Evolutionary conservation across 768 basidiomycete genomes (phyloP).

Genomic region (Xerocomus spinulosus): DNA sequence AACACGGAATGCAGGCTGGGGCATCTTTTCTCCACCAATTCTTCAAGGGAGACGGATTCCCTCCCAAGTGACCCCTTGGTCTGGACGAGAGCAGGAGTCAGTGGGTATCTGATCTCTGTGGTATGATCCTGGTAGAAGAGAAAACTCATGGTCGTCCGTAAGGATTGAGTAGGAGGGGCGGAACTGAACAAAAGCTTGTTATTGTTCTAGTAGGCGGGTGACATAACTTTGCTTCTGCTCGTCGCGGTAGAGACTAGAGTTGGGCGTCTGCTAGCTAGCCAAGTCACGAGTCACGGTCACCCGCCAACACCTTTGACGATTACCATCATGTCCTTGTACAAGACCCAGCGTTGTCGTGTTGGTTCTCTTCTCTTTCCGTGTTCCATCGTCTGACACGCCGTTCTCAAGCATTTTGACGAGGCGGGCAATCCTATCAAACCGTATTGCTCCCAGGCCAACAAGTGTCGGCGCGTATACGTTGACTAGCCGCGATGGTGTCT

Average conservation of each 20-base stretch:
- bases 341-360: constrained; percentile 47
- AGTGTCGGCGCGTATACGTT: constrained; percentile 42
- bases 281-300: constrained; percentile 24
- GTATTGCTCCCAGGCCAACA: constrained; percentile 43
- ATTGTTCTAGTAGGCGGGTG: background rate
- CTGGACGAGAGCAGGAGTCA: constrained; percentile 16
- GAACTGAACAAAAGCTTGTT: background rate
- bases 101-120: constrained; percentile 20
- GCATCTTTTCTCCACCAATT: constrained; percentile 30
- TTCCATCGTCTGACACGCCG: constrained; percentile 12
- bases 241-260: too few relatives aligned
- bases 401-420: constrained; percentile 44
- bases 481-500: constrained; percentile 6
- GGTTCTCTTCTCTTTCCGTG: constrained; percentile 17
- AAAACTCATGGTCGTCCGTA: constrained; percentile 15
- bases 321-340: constrained; percentile 34
- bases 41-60: constrained; percentile 21
- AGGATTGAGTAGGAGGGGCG: background rate
- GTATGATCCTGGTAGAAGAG: constrained; percentile 15
- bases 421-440: constrained; percentile 40
- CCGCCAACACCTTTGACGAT: background rate
- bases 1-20: constrained; percentile 28
- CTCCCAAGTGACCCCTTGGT: constrained; percentile 9
- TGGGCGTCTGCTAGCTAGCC: background rate
- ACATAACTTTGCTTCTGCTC: constrained; percentile 1